Evolutionary conservation across 805 yeast genomes (phyloP), one percentile per base, ranked within the genome.

Genomic region (Cyberlindnera petersonii): DNA sequence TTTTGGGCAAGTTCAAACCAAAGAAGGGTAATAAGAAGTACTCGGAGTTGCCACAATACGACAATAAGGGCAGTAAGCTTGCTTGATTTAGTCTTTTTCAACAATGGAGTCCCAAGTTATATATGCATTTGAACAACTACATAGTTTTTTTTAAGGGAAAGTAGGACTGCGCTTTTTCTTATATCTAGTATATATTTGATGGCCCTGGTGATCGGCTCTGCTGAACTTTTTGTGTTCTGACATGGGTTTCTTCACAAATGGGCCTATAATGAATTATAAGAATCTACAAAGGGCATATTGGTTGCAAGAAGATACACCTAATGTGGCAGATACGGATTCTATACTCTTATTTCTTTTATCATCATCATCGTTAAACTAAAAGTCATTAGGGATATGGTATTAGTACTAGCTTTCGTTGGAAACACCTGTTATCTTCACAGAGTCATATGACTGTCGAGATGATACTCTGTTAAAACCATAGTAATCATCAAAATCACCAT

Each of bases 31-130:
- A 65, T 37, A 69, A 59, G 37, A 61, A 51, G 39, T 70, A 70
- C 41, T 53, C 60, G 4, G 72, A 69, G 40, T 49, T 70, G 34
- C 75, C 75, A 22, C 58, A 56, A 32, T 65, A 50, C 41, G 61
- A 58, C 24, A 53, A 53, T 27, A 47, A 27, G 28, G 31, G 37
- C 7, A 4, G 15, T 15, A 33, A 35, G 20, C 24, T 23, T 20
- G 29, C 30, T 14, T 41, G 36, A 41, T 26, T n/a, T n/a, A n/a
- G n/a, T n/a, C n/a, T n/a, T n/a, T n/a, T n/a, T n/a, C n/a, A n/a
- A n/a, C n/a, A n/a, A n/a, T n/a, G n/a, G n/a, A n/a, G n/a, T n/a
- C n/a, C n/a, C n/a, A n/a, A n/a, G n/a, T n/a, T n/a, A n/a, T n/a
- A n/a, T n/a, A n/a, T n/a, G n/a, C n/a, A n/a, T n/a, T n/a, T n/a